These are phyloP conservation scores for Rhododendron griersonianum DNA, from an alignment of 148 eudicot genomes.

Conservation along the genomic window DNA sequence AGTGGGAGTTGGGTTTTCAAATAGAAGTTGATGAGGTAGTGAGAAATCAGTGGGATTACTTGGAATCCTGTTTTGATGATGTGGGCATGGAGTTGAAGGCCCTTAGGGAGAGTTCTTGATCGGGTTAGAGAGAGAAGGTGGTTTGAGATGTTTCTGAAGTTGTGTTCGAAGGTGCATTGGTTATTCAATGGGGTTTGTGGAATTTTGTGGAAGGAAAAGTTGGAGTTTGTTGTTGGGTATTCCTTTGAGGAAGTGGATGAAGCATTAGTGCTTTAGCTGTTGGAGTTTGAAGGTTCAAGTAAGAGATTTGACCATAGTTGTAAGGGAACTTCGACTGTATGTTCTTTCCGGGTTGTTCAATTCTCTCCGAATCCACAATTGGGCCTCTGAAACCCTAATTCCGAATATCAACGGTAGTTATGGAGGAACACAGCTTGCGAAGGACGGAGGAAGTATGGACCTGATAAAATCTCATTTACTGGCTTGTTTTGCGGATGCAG, in stretches of 20 bases:
- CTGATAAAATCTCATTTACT: too few relatives aligned
- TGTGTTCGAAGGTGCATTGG: constrained; percentile 7
- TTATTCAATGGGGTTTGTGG: neutral
- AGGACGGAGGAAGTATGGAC: too few relatives aligned
- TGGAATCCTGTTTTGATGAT: constrained; percentile 60
- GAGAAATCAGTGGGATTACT: constrained; percentile 54
- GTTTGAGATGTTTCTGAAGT: constrained; percentile 29
- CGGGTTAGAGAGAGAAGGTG: constrained; percentile 42
- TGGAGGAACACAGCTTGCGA: too few relatives aligned
- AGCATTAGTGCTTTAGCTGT: neutral
- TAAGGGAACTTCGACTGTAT: too few relatives aligned
- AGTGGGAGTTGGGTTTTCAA: constrained; percentile 57
- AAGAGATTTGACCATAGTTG: neutral
- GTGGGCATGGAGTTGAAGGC: constrained; percentile 62
- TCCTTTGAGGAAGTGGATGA: neutral
- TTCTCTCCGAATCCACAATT: too few relatives aligned
- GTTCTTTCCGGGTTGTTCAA: too few relatives aligned
- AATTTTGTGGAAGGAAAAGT: too few relatives aligned
- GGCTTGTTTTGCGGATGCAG: too few relatives aligned
- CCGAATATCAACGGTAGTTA: too few relatives aligned
- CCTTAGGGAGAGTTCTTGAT: constrained; percentile 43
- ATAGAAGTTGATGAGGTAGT: constrained; percentile 77
- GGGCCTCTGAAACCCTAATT: too few relatives aligned
- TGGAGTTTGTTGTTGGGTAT: neutral
- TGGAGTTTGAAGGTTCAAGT: neutral